Evolutionary conservation across 2,329 filamentous ascomycete species (phyloP).

Genomic region (Penicillium sp.): DNA sequence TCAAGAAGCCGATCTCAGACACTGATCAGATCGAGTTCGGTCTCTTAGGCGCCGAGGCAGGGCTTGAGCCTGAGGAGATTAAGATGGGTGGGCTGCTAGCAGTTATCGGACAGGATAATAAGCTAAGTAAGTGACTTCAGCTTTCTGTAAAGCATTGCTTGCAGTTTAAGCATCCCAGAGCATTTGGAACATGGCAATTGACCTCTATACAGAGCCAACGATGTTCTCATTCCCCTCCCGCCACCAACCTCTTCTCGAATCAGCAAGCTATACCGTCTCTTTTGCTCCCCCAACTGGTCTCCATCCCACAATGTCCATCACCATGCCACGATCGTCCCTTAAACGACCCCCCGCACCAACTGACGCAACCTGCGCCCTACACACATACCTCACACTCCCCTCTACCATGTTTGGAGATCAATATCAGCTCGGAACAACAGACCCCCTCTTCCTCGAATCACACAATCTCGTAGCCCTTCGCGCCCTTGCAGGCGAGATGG

Average conservation of each 20-base stretch:
- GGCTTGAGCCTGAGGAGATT: conserved; percentile 66
- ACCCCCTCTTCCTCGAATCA: conserved; percentile 70
- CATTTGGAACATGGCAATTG: background rate
- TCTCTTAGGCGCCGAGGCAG: conserved; percentile 65
- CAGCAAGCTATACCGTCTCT: conserved; percentile 58
- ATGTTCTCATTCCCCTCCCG: conserved; percentile 82
- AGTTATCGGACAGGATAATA: conserved; percentile 71
- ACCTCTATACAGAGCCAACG: conserved; percentile 57
- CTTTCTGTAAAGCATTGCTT: background rate
- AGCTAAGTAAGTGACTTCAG: conserved; percentile 54
- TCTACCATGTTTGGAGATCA: conserved; percentile 79
- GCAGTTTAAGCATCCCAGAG: background rate
- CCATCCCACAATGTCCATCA: conserved; percentile 75
- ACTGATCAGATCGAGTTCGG: conserved; percentile 73
- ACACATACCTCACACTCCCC: conserved; percentile 81
- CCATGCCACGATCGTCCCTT: conserved; percentile 53
- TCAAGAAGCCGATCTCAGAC: conserved; percentile 30
- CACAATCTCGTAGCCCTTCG: conserved; percentile 72
- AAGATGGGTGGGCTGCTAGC: conserved; percentile 75
- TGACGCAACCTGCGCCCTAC: conserved; percentile 65
- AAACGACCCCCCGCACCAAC: conserved; percentile 49
- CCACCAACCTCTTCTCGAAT: conserved; percentile 60
- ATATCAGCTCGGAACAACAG: conserved; percentile 67
- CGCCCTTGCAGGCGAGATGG: conserved; percentile 71
- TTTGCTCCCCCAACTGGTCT: conserved; percentile 75